Evolutionary conservation across 257 asterid genomes (phyloP).

Genomic region (Fraxinus pennsylvanica): DNA sequence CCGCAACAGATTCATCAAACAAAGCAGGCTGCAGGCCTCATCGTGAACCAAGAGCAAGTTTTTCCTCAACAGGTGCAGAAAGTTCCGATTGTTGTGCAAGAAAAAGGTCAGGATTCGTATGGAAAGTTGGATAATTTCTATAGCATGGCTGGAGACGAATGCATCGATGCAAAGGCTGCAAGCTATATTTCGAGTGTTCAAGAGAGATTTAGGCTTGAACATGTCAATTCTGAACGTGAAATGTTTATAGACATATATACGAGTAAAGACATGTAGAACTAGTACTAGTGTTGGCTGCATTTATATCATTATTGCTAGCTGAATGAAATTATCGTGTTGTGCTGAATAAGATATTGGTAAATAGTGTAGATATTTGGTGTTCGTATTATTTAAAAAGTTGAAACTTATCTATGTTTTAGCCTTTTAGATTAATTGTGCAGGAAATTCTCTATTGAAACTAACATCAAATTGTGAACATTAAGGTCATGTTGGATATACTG

Average conservation of each 20-base stretch:
- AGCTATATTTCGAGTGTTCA: conserved; percentile 54
- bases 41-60: conserved; percentile 44
- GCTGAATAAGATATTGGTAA: too few relatives aligned
- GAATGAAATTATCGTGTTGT: neutral
- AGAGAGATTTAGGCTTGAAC: conserved; percentile 57
- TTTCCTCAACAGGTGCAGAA: conserved; percentile 32
- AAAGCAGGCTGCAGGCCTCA: conserved; percentile 23
- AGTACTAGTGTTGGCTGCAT: neutral
- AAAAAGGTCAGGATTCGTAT: conserved; percentile 22
- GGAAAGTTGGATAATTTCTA: conserved; percentile 33
- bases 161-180: conserved; percentile 56
- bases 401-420: too few relatives aligned
- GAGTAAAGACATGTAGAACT: conserved; percentile 17
- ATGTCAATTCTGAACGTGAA: conserved; percentile 35
- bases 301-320: neutral
- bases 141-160: conserved; percentile 45
- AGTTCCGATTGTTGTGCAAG: conserved; percentile 28
- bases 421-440: too few relatives aligned
- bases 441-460: too few relatives aligned
- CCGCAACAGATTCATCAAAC: conserved; percentile 22
- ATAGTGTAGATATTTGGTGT: too few relatives aligned
- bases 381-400: too few relatives aligned
- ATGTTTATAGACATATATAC: conserved; percentile 11
- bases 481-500: too few relatives aligned
- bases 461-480: too few relatives aligned